phyloP scores from a whole-genome alignment of 192 early-diverging fungal species.

The Phlyctochytrium bullatum region DNA sequence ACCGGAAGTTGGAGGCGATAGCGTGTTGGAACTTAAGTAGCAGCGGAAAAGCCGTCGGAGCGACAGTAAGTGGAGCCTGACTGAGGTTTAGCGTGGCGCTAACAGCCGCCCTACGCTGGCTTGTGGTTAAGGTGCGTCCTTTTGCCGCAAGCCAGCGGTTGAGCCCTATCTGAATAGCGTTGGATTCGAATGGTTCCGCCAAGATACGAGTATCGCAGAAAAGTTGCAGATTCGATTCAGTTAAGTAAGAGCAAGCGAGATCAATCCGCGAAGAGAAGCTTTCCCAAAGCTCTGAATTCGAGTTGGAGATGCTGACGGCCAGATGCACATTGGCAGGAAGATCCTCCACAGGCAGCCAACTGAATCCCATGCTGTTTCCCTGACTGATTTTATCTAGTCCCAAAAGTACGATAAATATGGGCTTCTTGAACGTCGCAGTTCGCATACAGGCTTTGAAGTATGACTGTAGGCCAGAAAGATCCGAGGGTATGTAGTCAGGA shows the following conservation, averaged over 20 bases:
- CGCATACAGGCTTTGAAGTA: conserved; percentile 6
- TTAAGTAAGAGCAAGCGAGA: background rate
- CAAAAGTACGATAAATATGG: conserved; percentile 17
- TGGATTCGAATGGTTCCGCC: conserved; percentile 12
- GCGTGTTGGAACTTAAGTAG: background rate
- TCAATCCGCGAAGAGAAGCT: background rate
- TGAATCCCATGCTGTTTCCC: background rate
- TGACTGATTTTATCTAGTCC: conserved; percentile 12
- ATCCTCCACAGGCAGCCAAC: conserved; percentile 25
- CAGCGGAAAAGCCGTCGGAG: background rate
- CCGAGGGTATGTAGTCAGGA: conserved; percentile 16
- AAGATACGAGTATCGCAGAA: conserved; percentile 8
- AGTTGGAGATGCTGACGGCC: conserved; percentile 7
- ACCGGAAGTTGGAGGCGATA: background rate
- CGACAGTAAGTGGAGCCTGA: background rate
- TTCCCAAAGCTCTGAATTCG: conserved; percentile 1
- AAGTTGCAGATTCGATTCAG: conserved; percentile 5
- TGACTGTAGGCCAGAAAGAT: conserved; percentile 10
- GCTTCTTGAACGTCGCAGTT: conserved; percentile 15
- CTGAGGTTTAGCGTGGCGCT: conserved; percentile 1
- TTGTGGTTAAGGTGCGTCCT: conserved; percentile 1
- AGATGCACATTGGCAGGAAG: conserved; percentile 18
- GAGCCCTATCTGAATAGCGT: conserved; percentile 13
- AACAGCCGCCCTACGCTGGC: conserved; percentile 15
- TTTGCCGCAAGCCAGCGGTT: conserved; percentile 13